These are phyloP conservation scores for Nemania sp. DNA, from an alignment of 2,329 filamentous ascomycete genomes.

Conservation along the genomic window DNA sequence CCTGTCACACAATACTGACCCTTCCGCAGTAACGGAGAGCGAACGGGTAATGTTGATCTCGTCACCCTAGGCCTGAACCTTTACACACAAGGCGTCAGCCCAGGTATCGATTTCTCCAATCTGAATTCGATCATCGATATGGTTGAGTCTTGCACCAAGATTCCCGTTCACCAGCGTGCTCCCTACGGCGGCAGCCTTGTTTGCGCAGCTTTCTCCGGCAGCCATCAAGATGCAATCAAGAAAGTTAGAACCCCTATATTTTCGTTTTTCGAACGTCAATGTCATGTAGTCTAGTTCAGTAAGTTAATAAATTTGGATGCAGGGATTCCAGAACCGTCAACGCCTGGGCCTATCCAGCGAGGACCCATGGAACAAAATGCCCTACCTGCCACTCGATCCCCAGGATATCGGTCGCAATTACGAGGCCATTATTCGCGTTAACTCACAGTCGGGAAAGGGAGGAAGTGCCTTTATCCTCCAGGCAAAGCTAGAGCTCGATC, in stretches of 20 bases:
- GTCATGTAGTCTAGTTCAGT: too few species aligned
- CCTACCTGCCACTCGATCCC: slow-evolving; percentile 93
- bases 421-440: slow-evolving; percentile 97
- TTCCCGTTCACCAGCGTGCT: slow-evolving; percentile 87
- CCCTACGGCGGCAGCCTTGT: slow-evolving; percentile 93
- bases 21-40: slow-evolving; percentile 79
- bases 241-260: slow-evolving; percentile 59
- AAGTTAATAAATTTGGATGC: too few species aligned
- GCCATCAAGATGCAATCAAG: slow-evolving; percentile 96
- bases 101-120: slow-evolving; percentile 91
- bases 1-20: background rate
- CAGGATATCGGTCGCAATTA: slow-evolving; percentile 94
- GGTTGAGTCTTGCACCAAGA: slow-evolving; percentile 94
- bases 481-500: slow-evolving; percentile 87
- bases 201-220: slow-evolving; percentile 86
- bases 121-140: slow-evolving; percentile 86
- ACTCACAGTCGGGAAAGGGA: slow-evolving; percentile 95
- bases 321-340: slow-evolving; percentile 65
- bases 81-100: slow-evolving; percentile 72
- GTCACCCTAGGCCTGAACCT: slow-evolving; percentile 88
- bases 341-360: slow-evolving; percentile 57
- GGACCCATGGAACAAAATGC: slow-evolving; percentile 79
- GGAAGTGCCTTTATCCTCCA: slow-evolving; percentile 95
- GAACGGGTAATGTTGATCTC: slow-evolving; percentile 94
- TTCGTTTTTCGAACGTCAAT: too few species aligned